A percentile compares a stretch with the other conserved stretches of the same genome.
phyloP scores from a whole-genome alignment of 768 basidiomycete species.

The Mycena pura region DNA sequence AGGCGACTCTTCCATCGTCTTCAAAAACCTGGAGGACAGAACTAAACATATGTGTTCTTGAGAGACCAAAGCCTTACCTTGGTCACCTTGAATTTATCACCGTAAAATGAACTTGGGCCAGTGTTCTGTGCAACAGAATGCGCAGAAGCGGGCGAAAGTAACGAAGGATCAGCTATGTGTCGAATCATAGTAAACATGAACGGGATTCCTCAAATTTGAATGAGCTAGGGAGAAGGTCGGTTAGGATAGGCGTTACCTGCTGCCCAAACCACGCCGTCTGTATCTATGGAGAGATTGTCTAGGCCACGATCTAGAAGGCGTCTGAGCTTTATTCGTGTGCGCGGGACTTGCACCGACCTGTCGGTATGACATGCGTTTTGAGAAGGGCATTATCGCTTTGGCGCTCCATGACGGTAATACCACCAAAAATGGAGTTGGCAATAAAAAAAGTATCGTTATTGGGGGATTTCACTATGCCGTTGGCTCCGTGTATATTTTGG shows the following conservation, averaged over 20 bases:
- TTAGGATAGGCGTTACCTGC: slow-evolving; percentile 49
- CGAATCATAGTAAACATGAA: slow-evolving; percentile 42
- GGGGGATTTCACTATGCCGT: slow-evolving; percentile 64
- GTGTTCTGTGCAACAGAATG: slow-evolving; percentile 61
- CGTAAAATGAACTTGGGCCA: slow-evolving; percentile 58
- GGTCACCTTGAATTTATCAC: slow-evolving; percentile 63
- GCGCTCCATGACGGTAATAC: slow-evolving; percentile 59
- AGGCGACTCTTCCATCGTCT: slow-evolving; percentile 65
- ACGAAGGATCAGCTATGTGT: slow-evolving; percentile 51
- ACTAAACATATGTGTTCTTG: slow-evolving; percentile 6
- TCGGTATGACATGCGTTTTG: slow-evolving; percentile 56
- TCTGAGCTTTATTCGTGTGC: slow-evolving; percentile 3
- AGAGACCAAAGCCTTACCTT: slow-evolving; percentile 46
- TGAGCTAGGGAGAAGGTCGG: background rate
- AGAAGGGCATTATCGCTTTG: slow-evolving; percentile 66
- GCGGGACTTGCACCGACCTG: slow-evolving; percentile 47
- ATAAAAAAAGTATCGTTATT: slow-evolving; percentile 73
- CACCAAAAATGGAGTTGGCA: slow-evolving; percentile 50
- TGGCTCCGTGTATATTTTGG: slow-evolving; percentile 55
- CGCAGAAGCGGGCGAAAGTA: slow-evolving; percentile 53
- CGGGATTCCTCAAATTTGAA: slow-evolving; percentile 47
- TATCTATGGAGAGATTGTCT: slow-evolving; percentile 70
- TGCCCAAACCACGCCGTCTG: slow-evolving; percentile 65
- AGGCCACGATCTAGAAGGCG: slow-evolving; percentile 49
- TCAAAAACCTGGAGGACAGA: slow-evolving; percentile 61